Conservation (phyloP, 202 grass and related monocot species). For the Schoenoplectus tabernaemontani region DNA sequence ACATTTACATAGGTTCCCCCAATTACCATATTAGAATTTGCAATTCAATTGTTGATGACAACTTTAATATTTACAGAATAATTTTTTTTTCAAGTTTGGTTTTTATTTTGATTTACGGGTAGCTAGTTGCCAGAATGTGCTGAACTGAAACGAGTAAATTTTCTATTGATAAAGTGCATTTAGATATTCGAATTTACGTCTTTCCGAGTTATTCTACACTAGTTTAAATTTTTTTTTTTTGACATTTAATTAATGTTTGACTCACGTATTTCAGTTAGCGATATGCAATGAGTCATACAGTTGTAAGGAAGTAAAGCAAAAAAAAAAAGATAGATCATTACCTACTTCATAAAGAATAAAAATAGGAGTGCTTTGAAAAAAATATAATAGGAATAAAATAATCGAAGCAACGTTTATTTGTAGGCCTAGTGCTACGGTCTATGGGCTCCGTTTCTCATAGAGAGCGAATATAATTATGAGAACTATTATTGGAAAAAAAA, state of each 20-base stretch:
- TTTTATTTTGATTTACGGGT: not conserved
- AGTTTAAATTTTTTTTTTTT: not conserved
- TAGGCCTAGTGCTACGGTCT: not conserved
- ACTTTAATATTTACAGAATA: not conserved
- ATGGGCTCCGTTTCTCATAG: too few relatives aligned
- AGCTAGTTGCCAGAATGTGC: not conserved
- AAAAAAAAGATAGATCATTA: not conserved
- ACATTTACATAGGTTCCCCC: not conserved
- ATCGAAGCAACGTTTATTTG: not conserved
- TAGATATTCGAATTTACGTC: not conserved
- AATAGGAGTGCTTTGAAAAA: not conserved
- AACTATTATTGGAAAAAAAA: not conserved
- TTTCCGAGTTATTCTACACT: not conserved
- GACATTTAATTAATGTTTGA: not conserved
- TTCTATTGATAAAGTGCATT: not conserved
- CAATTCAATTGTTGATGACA: not conserved
- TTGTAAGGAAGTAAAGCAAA: not conserved
- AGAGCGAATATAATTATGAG: not conserved
- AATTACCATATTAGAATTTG: slow-evolving; percentile 8
- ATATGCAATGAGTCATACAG: not conserved
- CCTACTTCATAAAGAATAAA: not conserved
- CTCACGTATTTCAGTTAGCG: not conserved
- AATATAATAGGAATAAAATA: not conserved
- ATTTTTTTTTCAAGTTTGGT: not conserved
- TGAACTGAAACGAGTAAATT: not conserved